These are phyloP conservation scores for Mycena albidolilacea DNA, from an alignment of 768 basidiomycete genomes.

Conservation along the genomic window DNA sequence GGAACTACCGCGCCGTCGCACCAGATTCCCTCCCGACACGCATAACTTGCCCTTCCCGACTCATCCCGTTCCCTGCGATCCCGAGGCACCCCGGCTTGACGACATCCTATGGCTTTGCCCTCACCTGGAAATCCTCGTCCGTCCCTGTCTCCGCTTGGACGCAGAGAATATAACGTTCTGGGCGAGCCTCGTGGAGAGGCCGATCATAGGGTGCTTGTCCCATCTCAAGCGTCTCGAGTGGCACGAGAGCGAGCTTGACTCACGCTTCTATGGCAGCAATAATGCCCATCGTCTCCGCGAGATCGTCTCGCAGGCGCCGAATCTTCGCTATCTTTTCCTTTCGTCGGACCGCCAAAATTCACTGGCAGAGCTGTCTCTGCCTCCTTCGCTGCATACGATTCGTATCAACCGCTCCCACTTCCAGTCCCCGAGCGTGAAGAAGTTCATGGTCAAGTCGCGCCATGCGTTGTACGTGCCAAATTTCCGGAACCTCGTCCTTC, in stretches of 20 bases:
- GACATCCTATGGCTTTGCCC: slow-evolving; percentile 30
- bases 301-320: slow-evolving; percentile 24
- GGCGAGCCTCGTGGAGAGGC: slow-evolving; percentile 18
- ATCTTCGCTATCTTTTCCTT: slow-evolving; percentile 34
- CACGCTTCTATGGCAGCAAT: slow-evolving; percentile 28
- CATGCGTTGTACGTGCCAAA: slow-evolving; percentile 8
- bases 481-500: slow-evolving; percentile 31
- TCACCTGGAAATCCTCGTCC: slow-evolving; percentile 40
- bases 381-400: slow-evolving; percentile 20
- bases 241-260: slow-evolving; percentile 35
- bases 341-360: slow-evolving; percentile 26
- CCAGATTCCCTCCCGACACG: slow-evolving; percentile 4
- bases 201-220: neutral
- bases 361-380: slow-evolving; percentile 27
- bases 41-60: slow-evolving; percentile 12
- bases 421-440: neutral
- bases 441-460: neutral
- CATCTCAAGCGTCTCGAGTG: slow-evolving; percentile 32
- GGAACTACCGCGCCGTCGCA: slow-evolving; percentile 20
- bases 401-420: slow-evolving; percentile 33
- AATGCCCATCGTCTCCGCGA: slow-evolving; percentile 26
- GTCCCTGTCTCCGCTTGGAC: slow-evolving; percentile 30
- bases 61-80: slow-evolving; percentile 4
- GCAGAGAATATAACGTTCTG: slow-evolving; percentile 29
- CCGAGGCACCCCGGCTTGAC: slow-evolving; percentile 3